A percentile compares a stretch with the other conserved stretches of the same genome.
Conservation (phyloP, 306 rosid genomes). For the Prunus kanzakura region DNA sequence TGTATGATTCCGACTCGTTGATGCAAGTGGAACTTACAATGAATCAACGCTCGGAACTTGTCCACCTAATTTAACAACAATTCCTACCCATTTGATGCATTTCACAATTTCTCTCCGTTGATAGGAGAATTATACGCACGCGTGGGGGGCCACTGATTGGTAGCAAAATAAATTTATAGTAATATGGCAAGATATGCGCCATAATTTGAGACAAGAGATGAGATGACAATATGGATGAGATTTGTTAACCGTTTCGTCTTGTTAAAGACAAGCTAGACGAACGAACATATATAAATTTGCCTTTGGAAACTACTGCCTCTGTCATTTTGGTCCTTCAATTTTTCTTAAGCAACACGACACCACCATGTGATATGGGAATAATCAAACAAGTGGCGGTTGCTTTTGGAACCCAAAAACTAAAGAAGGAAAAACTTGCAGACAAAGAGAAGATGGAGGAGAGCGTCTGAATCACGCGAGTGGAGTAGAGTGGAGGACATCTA, state of each 20-base stretch:
- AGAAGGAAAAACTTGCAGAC: not conserved
- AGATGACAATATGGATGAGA: not conserved
- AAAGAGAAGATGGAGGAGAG: not conserved
- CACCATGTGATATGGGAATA: slow-evolving; percentile 16
- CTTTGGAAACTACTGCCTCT: slow-evolving; percentile 2
- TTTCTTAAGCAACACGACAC: slow-evolving; percentile 9
- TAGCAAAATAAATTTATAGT: no score
- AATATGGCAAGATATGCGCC: not conserved
- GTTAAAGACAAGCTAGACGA: not conserved
- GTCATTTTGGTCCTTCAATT: not conserved
- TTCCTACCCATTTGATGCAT: no score
- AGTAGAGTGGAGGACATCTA: no score
- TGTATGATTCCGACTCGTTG: no score
- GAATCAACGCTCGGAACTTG: no score
- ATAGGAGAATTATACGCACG: no score
- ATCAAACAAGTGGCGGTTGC: slow-evolving; percentile 15
- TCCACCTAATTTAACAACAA: no score
- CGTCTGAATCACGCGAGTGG: not conserved
- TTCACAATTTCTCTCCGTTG: no score
- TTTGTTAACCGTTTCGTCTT: not conserved
- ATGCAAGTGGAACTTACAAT: no score
- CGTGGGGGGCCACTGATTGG: no score
- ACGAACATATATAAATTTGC: not conserved
- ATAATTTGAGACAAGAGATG: not conserved
- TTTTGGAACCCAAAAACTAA: slow-evolving; percentile 1